phyloP scores from a whole-genome alignment of 2,329 filamentous ascomycete species.

The Calycina herbarum region DNA sequence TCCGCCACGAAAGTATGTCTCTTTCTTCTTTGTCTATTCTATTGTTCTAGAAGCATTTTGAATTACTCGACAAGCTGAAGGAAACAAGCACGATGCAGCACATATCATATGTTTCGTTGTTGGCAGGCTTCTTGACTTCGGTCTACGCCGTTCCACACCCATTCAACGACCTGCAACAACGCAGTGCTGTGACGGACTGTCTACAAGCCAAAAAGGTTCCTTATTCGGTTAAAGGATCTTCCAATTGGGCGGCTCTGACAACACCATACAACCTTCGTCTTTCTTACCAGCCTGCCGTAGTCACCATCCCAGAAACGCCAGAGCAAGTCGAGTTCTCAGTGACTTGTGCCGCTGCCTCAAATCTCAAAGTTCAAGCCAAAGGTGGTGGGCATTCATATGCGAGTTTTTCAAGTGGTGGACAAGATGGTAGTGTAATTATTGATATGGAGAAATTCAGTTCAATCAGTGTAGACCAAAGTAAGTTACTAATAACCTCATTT shows the following conservation, averaged over 20 bases:
- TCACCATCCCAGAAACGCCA: slow-evolving; percentile 33
- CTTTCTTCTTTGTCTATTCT: neutral
- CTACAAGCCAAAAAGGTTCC: slow-evolving; percentile 20
- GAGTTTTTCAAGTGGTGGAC: slow-evolving; percentile 47
- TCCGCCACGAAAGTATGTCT: neutral
- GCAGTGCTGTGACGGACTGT: slow-evolving; percentile 17
- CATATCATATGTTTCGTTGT: neutral
- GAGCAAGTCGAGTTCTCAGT: slow-evolving; percentile 46
- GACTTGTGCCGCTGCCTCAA: slow-evolving; percentile 44
- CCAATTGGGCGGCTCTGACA: slow-evolving; percentile 20
- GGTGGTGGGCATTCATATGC: slow-evolving; percentile 58
- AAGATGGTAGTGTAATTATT: slow-evolving; percentile 52
- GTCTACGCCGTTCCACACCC: neutral
- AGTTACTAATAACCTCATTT: slow-evolving; percentile 1
- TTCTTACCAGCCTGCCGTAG: slow-evolving; percentile 23
- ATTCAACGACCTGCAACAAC: neutral
- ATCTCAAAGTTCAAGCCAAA: slow-evolving; percentile 51
- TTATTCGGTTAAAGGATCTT: slow-evolving; percentile 16
- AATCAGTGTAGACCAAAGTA: slow-evolving; percentile 49
- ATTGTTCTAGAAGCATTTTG: neutral
- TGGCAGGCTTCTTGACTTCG: neutral
- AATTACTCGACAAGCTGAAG: neutral
- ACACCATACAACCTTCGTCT: slow-evolving; percentile 32
- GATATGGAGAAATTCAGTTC: slow-evolving; percentile 54
- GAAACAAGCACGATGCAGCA: neutral